Evolutionary conservation across 2,329 filamentous ascomycete species (phyloP).

Genomic region (Achaetomium macrosporum): DNA sequence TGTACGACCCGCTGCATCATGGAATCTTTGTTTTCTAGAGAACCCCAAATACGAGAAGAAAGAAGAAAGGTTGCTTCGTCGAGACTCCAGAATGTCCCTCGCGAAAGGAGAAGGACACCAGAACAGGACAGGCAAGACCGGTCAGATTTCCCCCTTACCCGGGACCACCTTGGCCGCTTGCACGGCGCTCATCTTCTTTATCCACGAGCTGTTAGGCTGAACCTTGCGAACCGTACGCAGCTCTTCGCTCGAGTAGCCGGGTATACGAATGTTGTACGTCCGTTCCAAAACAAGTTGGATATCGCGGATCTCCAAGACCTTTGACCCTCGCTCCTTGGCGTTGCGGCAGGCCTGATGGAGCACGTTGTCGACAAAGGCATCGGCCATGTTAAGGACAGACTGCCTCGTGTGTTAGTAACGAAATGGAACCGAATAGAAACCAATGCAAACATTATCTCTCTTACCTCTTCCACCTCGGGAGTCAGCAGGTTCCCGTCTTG

Average conservation of each 20-base stretch:
- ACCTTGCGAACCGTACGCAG: slow-evolving; percentile 91
- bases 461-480: slow-evolving; percentile 93
- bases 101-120: neutral
- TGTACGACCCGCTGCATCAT: too few species aligned
- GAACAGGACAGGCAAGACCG: neutral
- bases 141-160: slow-evolving; percentile 48
- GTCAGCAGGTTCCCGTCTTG: slow-evolving; percentile 72
- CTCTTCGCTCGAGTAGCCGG: slow-evolving; percentile 91
- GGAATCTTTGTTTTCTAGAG: too few species aligned
- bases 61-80: too few species aligned
- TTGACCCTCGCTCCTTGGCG: slow-evolving; percentile 86
- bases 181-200: slow-evolving; percentile 93
- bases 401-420: slow-evolving; percentile 32
- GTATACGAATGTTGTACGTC: slow-evolving; percentile 85
- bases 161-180: slow-evolving; percentile 83
- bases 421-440: slow-evolving; percentile 2
- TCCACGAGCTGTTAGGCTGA: slow-evolving; percentile 82
- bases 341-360: slow-evolving; percentile 82
- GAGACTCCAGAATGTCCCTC: too few species aligned
- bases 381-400: slow-evolving; percentile 83
- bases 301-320: slow-evolving; percentile 83
- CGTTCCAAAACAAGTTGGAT: slow-evolving; percentile 78
- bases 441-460: neutral
- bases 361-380: slow-evolving; percentile 91
- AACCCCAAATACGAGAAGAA: too few species aligned